These are phyloP conservation scores for Arachnomyces sp. DNA, from an alignment of 2,329 filamentous ascomycete species.

Conservation along the genomic window DNA sequence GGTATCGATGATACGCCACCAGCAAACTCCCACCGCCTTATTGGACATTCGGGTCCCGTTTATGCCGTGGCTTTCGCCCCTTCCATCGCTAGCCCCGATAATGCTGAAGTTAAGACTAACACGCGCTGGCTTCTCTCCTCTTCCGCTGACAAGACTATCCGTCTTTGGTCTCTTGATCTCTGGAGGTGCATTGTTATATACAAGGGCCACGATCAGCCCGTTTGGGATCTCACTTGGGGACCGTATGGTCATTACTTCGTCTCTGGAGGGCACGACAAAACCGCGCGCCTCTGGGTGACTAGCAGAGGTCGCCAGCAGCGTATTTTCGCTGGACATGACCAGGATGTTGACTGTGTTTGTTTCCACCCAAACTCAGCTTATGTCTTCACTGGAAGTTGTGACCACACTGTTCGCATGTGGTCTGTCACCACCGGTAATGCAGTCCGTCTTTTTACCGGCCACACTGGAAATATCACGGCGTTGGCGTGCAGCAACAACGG, in stretches of 20 bases:
- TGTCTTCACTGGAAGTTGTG: slow-evolving; percentile 83
- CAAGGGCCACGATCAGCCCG: slow-evolving; percentile 82
- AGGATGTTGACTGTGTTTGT: slow-evolving; percentile 78
- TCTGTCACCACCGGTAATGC: slow-evolving; percentile 78
- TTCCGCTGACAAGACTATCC: slow-evolving; percentile 78
- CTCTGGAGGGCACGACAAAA: slow-evolving; percentile 80
- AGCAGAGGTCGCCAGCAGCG: slow-evolving; percentile 85
- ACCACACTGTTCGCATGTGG: slow-evolving; percentile 97
- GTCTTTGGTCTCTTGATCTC: slow-evolving; percentile 85
- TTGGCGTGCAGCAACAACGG: slow-evolving; percentile 81
- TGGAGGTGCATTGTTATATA: slow-evolving; percentile 93
- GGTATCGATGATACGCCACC: slow-evolving; percentile 53
- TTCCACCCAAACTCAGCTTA: slow-evolving; percentile 96
- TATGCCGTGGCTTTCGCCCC: slow-evolving; percentile 87
- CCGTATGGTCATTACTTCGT: slow-evolving; percentile 94
- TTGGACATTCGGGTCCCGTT: slow-evolving; percentile 84
- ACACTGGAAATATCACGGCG: slow-evolving; percentile 77
- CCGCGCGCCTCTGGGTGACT: slow-evolving; percentile 82
- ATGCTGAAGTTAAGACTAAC: slow-evolving; percentile 45
- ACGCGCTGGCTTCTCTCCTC: slow-evolving; percentile 77
- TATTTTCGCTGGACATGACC: slow-evolving; percentile 85
- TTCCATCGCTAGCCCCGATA: slow-evolving; percentile 45
- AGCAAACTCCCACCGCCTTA: slow-evolving; percentile 63
- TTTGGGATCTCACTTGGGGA: slow-evolving; percentile 82
- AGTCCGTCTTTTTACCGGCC: slow-evolving; percentile 85